Conservation (phyloP, 1,284 basidiomycete genomes). For the Papiliotrema fonsecae region DNA sequence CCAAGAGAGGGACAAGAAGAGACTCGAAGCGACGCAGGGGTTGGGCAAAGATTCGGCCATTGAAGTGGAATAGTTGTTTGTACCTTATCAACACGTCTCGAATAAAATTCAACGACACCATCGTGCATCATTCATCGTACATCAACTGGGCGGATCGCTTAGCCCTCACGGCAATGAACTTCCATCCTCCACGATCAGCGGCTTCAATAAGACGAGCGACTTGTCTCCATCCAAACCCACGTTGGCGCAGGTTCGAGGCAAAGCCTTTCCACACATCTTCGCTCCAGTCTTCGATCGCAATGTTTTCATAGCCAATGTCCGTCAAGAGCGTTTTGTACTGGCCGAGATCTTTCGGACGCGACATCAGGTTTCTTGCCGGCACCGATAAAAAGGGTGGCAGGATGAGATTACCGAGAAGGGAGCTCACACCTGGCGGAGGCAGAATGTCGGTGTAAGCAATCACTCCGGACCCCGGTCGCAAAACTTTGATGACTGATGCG, state of each 20-base stretch:
- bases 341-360: conserved; percentile 37
- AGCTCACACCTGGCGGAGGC: conserved; percentile 20
- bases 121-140: background rate
- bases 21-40: conserved; percentile 10
- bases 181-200: conserved; percentile 49
- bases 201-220: conserved; percentile 52
- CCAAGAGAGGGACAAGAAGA: conserved; percentile 29
- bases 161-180: conserved; percentile 58
- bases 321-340: conserved; percentile 54
- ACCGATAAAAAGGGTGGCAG: conserved; percentile 48
- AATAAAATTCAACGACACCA: background rate
- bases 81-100: background rate
- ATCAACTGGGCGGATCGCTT: conserved; percentile 6
- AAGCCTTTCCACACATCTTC: conserved; percentile 60
- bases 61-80: conserved; percentile 29
- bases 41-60: conserved; percentile 28
- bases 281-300: conserved; percentile 60
- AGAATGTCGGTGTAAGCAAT: conserved; percentile 63
- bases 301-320: conserved; percentile 55
- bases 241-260: conserved; percentile 51
- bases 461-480: conserved; percentile 53
- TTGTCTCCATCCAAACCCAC: conserved; percentile 45
- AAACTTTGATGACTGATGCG: conserved; percentile 29
- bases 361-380: conserved; percentile 56
- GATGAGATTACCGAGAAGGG: conserved; percentile 15